Conservation (phyloP, 2,329 filamentous ascomycete species). For the Nemania sp. region DNA sequence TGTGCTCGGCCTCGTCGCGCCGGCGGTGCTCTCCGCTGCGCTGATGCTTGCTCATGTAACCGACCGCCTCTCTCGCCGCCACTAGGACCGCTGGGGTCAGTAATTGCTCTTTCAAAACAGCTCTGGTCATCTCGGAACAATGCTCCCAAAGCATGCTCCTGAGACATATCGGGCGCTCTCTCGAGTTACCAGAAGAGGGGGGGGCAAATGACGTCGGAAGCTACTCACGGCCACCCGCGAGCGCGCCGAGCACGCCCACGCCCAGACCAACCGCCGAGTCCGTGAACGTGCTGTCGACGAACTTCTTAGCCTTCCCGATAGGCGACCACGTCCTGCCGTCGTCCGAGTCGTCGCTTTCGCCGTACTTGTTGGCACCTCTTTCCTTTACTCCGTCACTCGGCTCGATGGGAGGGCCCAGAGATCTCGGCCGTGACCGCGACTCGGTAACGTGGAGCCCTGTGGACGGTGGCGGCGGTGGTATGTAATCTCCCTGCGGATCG, state of each 20-base stretch:
- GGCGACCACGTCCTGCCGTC: slow-evolving; percentile 40
- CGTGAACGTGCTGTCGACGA: slow-evolving; percentile 53
- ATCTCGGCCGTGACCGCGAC: slow-evolving; percentile 36
- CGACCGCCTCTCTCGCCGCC: slow-evolving; percentile 54
- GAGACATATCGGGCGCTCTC: no score
- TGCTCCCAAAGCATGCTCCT: no score
- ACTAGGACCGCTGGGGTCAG: no score
- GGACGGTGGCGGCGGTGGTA: slow-evolving; percentile 29
- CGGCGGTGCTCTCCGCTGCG: slow-evolving; percentile 40
- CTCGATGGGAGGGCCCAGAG: slow-evolving; percentile 33
- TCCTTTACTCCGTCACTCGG: slow-evolving; percentile 24
- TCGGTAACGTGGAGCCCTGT: slow-evolving; percentile 34
- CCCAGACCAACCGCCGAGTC: slow-evolving; percentile 55
- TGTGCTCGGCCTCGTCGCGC: slow-evolving; percentile 40
- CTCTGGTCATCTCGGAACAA: no score
- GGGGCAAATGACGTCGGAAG: no score
- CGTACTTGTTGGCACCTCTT: slow-evolving; percentile 18
- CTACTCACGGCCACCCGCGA: slow-evolving; percentile 62
- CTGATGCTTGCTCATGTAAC: slow-evolving; percentile 42
- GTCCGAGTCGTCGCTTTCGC: slow-evolving; percentile 37
- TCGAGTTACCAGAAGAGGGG: no score
- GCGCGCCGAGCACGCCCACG: slow-evolving; percentile 56
- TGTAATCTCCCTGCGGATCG: slow-evolving; percentile 48
- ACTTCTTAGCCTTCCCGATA: slow-evolving; percentile 46
- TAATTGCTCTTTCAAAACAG: no score